Percentiles rank a stretch among this genome's conserved stretches.
Evolutionary conservation across 768 basidiomycete genomes (phyloP).

Genomic region (Pleurotus djamor): DNA sequence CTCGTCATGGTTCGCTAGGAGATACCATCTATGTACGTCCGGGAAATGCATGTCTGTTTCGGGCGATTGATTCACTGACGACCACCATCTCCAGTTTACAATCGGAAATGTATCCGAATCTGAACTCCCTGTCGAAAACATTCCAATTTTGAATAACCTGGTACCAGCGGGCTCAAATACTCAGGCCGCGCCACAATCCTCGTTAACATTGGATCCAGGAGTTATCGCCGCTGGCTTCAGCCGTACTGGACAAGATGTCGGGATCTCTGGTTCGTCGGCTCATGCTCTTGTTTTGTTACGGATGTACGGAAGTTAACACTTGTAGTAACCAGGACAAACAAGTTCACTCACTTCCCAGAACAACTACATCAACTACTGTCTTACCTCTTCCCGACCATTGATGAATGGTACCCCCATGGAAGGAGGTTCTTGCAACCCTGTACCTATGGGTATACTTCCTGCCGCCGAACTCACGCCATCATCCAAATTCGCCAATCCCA

Average conservation of each 20-base stretch:
- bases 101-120: conserved; percentile 1
- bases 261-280: background rate
- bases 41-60: too few species aligned
- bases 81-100: conserved; percentile 29
- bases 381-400: conserved; percentile 39
- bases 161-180: background rate
- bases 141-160: background rate
- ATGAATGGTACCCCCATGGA: conserved; percentile 52
- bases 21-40: conserved; percentile 56
- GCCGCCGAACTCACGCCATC: conserved; percentile 44
- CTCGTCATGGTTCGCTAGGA: conserved; percentile 59
- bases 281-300: background rate
- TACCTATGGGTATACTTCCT: conserved; percentile 55
- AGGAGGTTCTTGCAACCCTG: conserved; percentile 57
- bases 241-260: background rate
- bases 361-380: conserved; percentile 63
- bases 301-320: background rate
- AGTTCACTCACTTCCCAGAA: conserved; percentile 51
- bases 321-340: conserved; percentile 36
- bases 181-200: background rate
- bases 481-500: conserved; percentile 43
- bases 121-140: background rate
- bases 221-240: background rate
- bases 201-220: background rate
- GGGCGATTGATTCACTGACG: too few species aligned